Percentiles rank a stretch among this genome's conserved stretches.
Conservation (phyloP, 2,329 filamentous ascomycete species). For the Endoconidiophora polonica region DNA sequence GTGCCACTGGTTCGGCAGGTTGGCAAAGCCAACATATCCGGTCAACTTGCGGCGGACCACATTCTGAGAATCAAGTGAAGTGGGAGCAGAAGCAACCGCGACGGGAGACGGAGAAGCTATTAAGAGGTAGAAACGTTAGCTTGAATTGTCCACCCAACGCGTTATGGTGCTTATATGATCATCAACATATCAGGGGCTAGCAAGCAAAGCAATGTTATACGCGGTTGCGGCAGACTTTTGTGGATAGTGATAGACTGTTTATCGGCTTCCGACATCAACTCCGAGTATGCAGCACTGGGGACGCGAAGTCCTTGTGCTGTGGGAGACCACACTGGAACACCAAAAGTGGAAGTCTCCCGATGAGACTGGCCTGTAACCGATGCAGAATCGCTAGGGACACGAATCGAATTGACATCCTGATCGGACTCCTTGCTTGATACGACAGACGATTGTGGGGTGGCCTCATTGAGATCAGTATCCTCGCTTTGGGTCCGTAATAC, state of each 20-base stretch:
- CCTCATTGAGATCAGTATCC: too few relatives aligned
- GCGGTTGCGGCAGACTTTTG: constrained; percentile 3
- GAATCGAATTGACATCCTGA: background rate
- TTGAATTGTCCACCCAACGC: background rate
- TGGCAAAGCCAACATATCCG: constrained; percentile 96
- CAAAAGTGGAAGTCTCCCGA: background rate
- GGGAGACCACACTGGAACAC: background rate
- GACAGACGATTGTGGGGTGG: background rate
- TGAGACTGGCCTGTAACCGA: background rate
- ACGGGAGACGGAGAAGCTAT: constrained; percentile 15
- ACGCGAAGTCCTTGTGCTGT: constrained; percentile 1
- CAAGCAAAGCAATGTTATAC: background rate
- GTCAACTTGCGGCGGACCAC: constrained; percentile 97
- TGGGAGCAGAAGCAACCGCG: constrained; percentile 23
- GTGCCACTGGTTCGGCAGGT: constrained; percentile 99
- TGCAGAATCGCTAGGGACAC: background rate
- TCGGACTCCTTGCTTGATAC: background rate
- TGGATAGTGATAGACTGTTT: background rate
- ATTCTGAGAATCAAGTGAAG: constrained; percentile 64
- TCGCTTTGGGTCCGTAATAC: too few relatives aligned
- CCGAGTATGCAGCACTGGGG: constrained; percentile 1
- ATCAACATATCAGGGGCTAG: background rate
- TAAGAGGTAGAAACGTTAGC: constrained; percentile 7
- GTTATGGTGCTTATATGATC: background rate
- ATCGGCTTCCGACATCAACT: background rate